phyloP scores from a whole-genome alignment of 2,329 filamentous ascomycete genomes.

The Cytospora chrysosperma region DNA sequence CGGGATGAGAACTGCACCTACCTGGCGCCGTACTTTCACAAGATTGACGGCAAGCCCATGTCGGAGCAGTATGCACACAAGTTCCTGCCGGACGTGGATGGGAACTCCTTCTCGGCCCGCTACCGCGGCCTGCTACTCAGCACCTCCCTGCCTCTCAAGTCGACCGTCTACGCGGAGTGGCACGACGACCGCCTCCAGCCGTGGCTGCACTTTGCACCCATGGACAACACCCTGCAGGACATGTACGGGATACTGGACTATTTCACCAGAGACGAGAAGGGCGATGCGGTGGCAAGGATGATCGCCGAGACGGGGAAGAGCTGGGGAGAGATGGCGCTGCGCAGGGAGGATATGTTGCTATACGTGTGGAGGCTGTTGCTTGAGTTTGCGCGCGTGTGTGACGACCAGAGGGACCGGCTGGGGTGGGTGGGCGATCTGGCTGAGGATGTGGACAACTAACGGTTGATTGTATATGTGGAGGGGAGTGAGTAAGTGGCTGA shows the following conservation, averaged over 20 bases:
- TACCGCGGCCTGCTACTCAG: constrained; percentile 63
- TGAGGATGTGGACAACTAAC: neutral
- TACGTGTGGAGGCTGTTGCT: constrained; percentile 63
- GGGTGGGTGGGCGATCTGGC: constrained; percentile 45
- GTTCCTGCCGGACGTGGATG: constrained; percentile 69
- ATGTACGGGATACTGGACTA: constrained; percentile 65
- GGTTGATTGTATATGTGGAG: neutral
- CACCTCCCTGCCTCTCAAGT: constrained; percentile 66
- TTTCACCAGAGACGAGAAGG: constrained; percentile 53
- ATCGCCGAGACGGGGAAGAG: constrained; percentile 59
- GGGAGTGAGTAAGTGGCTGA: too few relatives aligned
- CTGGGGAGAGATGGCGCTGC: constrained; percentile 62
- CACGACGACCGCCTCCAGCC: constrained; percentile 67
- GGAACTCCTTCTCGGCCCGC: constrained; percentile 64
- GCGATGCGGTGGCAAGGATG: constrained; percentile 55
- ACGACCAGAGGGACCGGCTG: constrained; percentile 43
- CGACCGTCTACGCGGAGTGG: constrained; percentile 73
- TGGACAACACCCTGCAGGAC: constrained; percentile 68
- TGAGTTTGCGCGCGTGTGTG: constrained; percentile 54
- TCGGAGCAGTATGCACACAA: constrained; percentile 56
- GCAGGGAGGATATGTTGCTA: constrained; percentile 65
- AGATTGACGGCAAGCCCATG: constrained; percentile 40
- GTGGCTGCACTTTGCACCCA: constrained; percentile 72
- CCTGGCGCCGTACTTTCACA: constrained; percentile 37
- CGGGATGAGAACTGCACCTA: constrained; percentile 38